Evolutionary conservation across 257 asterid species (phyloP), one percentile per base, ranked within the genome.

Genomic region (Solanum pimpinellifolium): DNA sequence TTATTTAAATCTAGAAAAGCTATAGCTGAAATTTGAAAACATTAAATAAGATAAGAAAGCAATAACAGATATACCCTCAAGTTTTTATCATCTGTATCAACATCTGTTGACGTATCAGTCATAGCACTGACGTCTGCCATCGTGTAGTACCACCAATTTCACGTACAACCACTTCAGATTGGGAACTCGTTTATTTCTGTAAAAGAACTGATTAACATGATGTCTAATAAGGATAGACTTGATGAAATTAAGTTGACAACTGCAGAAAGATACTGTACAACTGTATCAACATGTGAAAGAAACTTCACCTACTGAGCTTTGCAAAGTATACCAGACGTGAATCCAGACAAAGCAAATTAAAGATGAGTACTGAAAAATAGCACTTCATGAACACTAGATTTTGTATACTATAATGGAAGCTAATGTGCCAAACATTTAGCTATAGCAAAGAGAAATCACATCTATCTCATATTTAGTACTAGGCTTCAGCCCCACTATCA

Each of bases 71-170:
- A 11, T 85, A 85, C 87, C 99, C 95, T 88, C 46, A 37, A 66
- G 90, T 92, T 87, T 91, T 91, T 96, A 84, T 95, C 98, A 85
- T 97, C 99, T 3, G 99, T 97, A 88, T 96, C 98, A 20, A 96
- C 99, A 92, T 97, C 99, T 13, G 98, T 93, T 35, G 98, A 96
- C 84, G 97, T 89, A 91, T 96, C 99, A 35, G 98, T 92, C 92
- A 89, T 91, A n/a, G 96, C 96, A 93, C 99, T 96, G 92, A 89
- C 92, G 88, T 92, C 98, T 37, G 94, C 98, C 98, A 96, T 96
- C 65, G 52, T 85, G 85, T 88, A 84, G 52, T 76, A 91, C 80
- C 90, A 85, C 88, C 89, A 84, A 91, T 87, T 89, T 73, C 87
- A 89, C 27, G 47, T 80, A 83, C 41, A 59, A 42, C 41, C 87